Base-by-base conservation (phyloP, 1,139 yeast species). In the Yamadazyma conglobata region DNA sequence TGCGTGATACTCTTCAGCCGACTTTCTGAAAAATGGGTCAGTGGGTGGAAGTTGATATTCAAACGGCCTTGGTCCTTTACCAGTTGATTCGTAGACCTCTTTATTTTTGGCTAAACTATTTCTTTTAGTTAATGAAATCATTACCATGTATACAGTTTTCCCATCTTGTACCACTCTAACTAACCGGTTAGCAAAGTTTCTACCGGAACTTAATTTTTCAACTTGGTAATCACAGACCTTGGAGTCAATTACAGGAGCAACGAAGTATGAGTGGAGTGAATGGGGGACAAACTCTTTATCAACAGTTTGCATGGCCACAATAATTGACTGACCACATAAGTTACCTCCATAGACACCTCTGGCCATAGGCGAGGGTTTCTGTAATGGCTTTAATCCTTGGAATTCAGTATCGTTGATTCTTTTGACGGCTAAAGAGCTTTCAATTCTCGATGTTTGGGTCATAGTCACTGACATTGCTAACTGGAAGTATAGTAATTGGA, bases 261-360 rank as follows among this genome's bases (percentile, higher is more conserved):
- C 49, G 39, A 65, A 66, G 41, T 56, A 61, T 6, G 69, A 60
- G 37, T 67, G 73, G 30, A 66, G 50, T 5, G 70, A 63, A 34
- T 66, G 70, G 4, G 73, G 73, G 4, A 50, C 50, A 39, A 60
- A 66, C 0, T 56, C 65, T 12, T 24, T 12, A 14, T 32, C 38
- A 3, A 41, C 47, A 6, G 62, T 51, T 30, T 48, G 45, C 39
- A 64, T 51, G 5, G 68, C 71, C 15, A 54, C 71, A 9, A 63
- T 34, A 14, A 67, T 38, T 5, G 68, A 61, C 44, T 67, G 73
- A 6, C 62, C 71, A 25, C 63, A 64, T 13, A 66, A 41, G 33
- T 58, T 56, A 0, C 73, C 73, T 2, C 72, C 73, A 35, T 52
- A 67, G 3, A 56, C 70, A 4, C 72, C 72, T 27, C 68, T 48